Percentiles rank a stretch among this genome's conserved stretches.
Conservation (phyloP, 2,329 filamentous ascomycete genomes). For the Aspergillus sp. region DNA sequence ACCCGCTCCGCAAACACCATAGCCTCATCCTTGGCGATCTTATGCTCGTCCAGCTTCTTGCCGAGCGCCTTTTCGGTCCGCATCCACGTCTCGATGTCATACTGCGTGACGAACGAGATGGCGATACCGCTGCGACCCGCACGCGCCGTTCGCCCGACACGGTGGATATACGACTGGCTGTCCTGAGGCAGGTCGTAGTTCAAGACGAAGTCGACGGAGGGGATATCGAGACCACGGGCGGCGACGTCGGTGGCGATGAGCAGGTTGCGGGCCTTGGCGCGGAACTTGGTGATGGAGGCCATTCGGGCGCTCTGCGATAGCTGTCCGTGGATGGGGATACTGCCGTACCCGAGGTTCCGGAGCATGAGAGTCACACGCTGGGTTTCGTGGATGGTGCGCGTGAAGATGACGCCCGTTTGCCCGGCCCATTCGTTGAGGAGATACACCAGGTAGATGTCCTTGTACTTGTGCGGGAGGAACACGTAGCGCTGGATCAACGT, state of each 20-base stretch:
- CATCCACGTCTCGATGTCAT: constrained; percentile 77
- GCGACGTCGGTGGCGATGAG: constrained; percentile 92
- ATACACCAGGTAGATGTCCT: constrained; percentile 86
- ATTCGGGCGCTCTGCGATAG: constrained; percentile 84
- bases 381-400: constrained; percentile 85
- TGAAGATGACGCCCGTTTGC: constrained; percentile 87
- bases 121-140: constrained; percentile 83
- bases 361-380: constrained; percentile 82
- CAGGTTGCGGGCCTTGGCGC: constrained; percentile 74
- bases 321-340: constrained; percentile 90
- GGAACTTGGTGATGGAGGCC: constrained; percentile 88
- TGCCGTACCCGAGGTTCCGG: constrained; percentile 79
- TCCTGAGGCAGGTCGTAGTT: constrained; percentile 84
- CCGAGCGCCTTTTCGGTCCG: constrained; percentile 81
- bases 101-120: constrained; percentile 80
- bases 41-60: constrained; percentile 70
- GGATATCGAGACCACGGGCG: constrained; percentile 87
- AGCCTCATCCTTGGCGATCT: constrained; percentile 75
- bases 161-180: constrained; percentile 87
- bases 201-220: constrained; percentile 81
- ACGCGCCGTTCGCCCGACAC: constrained; percentile 83
- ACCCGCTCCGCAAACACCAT: constrained; percentile 77
- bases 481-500: constrained; percentile 84
- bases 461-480: constrained; percentile 81
- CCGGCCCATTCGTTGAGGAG: constrained; percentile 83